Conservation (phyloP, 2,329 filamentous ascomycete species). For the Sporothrix pallida region DNA sequence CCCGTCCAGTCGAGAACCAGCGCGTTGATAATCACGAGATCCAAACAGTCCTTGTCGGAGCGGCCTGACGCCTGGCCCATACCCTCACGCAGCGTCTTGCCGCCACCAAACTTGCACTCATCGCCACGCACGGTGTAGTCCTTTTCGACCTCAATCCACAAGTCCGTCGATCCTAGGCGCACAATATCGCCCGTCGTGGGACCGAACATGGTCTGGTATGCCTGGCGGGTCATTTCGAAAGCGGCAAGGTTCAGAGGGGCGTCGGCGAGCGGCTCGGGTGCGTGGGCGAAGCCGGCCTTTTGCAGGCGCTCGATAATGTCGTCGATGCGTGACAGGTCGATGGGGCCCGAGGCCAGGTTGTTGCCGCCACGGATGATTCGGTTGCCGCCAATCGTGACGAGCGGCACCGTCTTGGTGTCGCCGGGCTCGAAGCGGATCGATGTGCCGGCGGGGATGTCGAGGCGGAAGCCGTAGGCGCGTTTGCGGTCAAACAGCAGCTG, state of each 20-base stretch:
- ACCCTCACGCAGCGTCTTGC: conserved; percentile 90
- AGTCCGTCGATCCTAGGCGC: conserved; percentile 78
- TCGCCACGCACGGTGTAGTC: conserved; percentile 87
- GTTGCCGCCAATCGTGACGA: conserved; percentile 86
- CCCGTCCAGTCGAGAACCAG: conserved; percentile 89
- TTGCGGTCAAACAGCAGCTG: conserved; percentile 85
- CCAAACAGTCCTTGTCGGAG: conserved; percentile 72
- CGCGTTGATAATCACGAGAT: conserved; percentile 88
- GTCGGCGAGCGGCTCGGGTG: conserved; percentile 61
- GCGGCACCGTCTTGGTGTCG: conserved; percentile 84
- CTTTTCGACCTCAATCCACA: conserved; percentile 89
- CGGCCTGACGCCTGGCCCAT: conserved; percentile 92
- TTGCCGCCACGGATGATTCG: conserved; percentile 86
- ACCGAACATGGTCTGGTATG: conserved; percentile 89
- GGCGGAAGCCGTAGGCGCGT: conserved; percentile 79
- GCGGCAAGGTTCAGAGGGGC: conserved; percentile 61
- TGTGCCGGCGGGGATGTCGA: conserved; percentile 90
- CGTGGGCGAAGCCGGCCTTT: conserved; percentile 77
- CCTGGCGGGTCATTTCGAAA: conserved; percentile 74
- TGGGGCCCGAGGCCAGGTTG: conserved; percentile 71
- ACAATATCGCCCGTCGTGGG: conserved; percentile 89
- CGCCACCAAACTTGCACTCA: conserved; percentile 93
- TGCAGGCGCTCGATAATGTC: conserved; percentile 72
- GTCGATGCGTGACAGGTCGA: conserved; percentile 67
- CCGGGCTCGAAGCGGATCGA: conserved; percentile 94